These are phyloP conservation scores for Vigna mungo DNA, from an alignment of 306 rosid genomes.

Conservation along the genomic window DNA sequence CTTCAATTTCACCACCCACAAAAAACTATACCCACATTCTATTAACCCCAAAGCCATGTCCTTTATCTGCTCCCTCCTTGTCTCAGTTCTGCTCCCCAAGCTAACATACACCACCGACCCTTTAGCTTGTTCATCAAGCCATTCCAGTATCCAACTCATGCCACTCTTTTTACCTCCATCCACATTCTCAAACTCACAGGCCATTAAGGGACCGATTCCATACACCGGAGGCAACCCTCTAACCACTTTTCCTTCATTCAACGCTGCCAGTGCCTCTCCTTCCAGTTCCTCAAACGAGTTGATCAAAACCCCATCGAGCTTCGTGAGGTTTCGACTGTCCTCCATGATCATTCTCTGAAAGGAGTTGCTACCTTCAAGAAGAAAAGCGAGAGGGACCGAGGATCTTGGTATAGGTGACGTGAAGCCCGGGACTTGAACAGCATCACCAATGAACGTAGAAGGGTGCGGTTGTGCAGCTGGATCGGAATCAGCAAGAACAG, in stretches of 20 bases:
- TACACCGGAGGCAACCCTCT: slow-evolving; percentile 20
- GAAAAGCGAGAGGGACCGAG: slow-evolving; percentile 46
- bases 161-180: neutral
- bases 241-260: neutral
- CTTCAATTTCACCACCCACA: slow-evolving; percentile 18
- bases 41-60: slow-evolving; percentile 56
- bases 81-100: slow-evolving; percentile 58
- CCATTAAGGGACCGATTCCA: slow-evolving; percentile 45
- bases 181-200: slow-evolving; percentile 46
- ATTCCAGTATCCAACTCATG: slow-evolving; percentile 22
- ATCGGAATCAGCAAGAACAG: neutral
- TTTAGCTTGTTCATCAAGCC: slow-evolving; percentile 50
- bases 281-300: neutral
- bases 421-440: slow-evolving; percentile 45
- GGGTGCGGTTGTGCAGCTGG: neutral
- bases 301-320: slow-evolving; percentile 45
- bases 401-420: slow-evolving; percentile 45
- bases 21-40: neutral
- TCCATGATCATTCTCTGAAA: slow-evolving; percentile 35
- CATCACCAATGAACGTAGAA: neutral
- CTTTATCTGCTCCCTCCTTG: slow-evolving; percentile 46
- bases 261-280: neutral
- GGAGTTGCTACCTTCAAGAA: slow-evolving; percentile 23
- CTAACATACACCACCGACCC: slow-evolving; percentile 57
- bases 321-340: slow-evolving; percentile 42